A percentile compares a stretch with the other conserved stretches of the same genome.
Evolutionary conservation across 495 filamentous ascomycete genomes (phyloP).

Genomic region (Neurospora sp.): DNA sequence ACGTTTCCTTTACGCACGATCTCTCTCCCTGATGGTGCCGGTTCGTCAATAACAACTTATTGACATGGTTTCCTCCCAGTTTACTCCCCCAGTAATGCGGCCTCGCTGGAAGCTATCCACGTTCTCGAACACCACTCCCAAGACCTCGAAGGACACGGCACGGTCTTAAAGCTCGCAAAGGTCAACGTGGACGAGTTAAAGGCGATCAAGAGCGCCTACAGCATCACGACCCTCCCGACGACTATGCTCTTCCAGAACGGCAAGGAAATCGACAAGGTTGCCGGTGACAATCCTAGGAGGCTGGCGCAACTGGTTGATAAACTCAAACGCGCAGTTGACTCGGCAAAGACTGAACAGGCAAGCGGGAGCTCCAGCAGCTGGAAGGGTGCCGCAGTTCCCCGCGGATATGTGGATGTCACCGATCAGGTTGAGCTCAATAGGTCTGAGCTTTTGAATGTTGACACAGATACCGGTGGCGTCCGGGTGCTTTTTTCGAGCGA

Average conservation of each 20-base stretch:
- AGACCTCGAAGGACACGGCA: constrained; percentile 55
- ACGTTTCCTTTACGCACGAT: not conserved
- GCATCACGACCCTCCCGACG: constrained; percentile 69
- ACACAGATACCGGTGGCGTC: constrained; percentile 56
- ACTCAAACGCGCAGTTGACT: constrained; percentile 58
- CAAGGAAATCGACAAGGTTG: constrained; percentile 51
- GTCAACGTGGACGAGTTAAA: constrained; percentile 71
- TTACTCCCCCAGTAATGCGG: constrained; percentile 78
- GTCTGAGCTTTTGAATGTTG: constrained; percentile 78
- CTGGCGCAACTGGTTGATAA: constrained; percentile 62
- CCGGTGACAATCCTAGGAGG: constrained; percentile 60
- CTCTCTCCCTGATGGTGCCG: not conserved
- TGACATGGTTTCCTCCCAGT: constrained; percentile 42
- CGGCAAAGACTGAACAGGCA: constrained; percentile 32
- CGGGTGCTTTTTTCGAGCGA: constrained; percentile 59
- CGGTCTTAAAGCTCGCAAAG: constrained; percentile 74
- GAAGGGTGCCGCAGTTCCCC: constrained; percentile 64
- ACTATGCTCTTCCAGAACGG: constrained; percentile 84
- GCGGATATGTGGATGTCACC: constrained; percentile 76
- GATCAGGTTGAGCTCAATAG: constrained; percentile 68
- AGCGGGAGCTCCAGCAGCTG: constrained; percentile 44
- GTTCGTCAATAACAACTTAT: not conserved
- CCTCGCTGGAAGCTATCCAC: constrained; percentile 79
- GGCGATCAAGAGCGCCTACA: constrained; percentile 60
- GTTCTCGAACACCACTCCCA: constrained; percentile 68